Base-by-base conservation (phyloP, 2,329 filamentous ascomycete species). In the Alternaria postmessia region DNA sequence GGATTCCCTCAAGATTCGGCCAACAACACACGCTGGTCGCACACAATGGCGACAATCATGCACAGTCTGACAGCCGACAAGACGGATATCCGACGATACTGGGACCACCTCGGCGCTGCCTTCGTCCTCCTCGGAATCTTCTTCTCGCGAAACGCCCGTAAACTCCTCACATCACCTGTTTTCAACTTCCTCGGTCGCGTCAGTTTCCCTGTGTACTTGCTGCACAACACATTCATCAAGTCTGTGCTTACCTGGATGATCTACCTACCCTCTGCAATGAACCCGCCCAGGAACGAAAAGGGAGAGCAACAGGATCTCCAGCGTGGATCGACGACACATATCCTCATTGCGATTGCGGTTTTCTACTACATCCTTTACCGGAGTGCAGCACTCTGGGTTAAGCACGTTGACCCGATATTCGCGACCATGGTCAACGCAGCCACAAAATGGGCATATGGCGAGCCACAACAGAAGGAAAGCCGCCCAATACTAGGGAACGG, bases 171-270 rank as follows among this genome's bases (percentile, higher is more conserved):
- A 4, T 83, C 83, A 59, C 82, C 82, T 32, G 81, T 83, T 55
- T 83, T 89, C 43, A 81, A 87, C 44, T 89, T 87, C 83, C 82
- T 89, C 12, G 88, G 88, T 44, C 86, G 85, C 68, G 84, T 89
- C 76, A 87, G 85, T 44, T 89, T 89, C 68, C 86, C 87, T 1
- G 85, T 90, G 14, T 89, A 89, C 68, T 81, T 90, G 7, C 77
- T 89, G 20, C 88, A 90, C 74, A 88, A 87, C 42, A 83, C 85
- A 0, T 79, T 89, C 30, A 83, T 89, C 66, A 84, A 87, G 57
- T 85, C 83, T 24, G 74, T 88, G 7, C 79, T 89, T 14, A 84
- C 85, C 26, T 89, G 86, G 85, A 82, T 89, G 79, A 77, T 88
- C 12, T 89, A 78, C 57, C 70, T 78, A 4, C 75, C 75, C 0